Evolutionary conservation across 176 grass and related monocot genomes (phyloP).

Genomic region (Guadua angustifolia): DNA sequence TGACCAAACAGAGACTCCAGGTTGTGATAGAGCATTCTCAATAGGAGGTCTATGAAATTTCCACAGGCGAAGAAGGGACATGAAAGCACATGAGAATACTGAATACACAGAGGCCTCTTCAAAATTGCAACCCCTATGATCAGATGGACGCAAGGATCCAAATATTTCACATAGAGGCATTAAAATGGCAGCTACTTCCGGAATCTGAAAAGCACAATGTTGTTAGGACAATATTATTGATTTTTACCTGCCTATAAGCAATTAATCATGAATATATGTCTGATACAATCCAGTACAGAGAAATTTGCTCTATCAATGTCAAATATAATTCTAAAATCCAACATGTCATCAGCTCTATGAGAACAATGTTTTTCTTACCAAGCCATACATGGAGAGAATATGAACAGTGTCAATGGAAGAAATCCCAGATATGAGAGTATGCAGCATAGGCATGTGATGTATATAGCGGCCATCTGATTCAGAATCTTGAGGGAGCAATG

Average conservation of each 20-base stretch:
- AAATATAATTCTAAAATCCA: slow-evolving; percentile 12
- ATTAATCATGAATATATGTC: neutral
- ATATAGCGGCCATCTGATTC: slow-evolving; percentile 48
- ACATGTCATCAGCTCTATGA: neutral
- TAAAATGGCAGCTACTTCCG: slow-evolving; percentile 68
- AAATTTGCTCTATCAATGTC: neutral
- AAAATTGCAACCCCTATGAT: slow-evolving; percentile 43
- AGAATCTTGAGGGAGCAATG: slow-evolving; percentile 45
- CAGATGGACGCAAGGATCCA: slow-evolving; percentile 60
- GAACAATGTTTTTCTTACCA: slow-evolving; percentile 58
- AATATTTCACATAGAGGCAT: slow-evolving; percentile 75
- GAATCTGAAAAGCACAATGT: slow-evolving; percentile 52
- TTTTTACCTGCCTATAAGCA: neutral
- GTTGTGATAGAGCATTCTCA: slow-evolving; percentile 44
- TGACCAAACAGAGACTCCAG: slow-evolving; percentile 42
- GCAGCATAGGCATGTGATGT: slow-evolving; percentile 68
- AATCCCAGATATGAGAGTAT: slow-evolving; percentile 61
- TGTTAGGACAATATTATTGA: neutral
- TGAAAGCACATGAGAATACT: slow-evolving; percentile 75
- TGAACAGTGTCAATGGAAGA: slow-evolving; percentile 71
- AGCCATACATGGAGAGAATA: slow-evolving; percentile 82
- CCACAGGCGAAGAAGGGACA: slow-evolving; percentile 66
- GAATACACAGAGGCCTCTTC: slow-evolving; percentile 67
- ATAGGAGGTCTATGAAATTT: slow-evolving; percentile 63
- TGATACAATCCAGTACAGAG: neutral